Evolutionary conservation across 2,329 filamentous ascomycete genomes (phyloP).

Genomic region (Fusarium keratoplasticum): DNA sequence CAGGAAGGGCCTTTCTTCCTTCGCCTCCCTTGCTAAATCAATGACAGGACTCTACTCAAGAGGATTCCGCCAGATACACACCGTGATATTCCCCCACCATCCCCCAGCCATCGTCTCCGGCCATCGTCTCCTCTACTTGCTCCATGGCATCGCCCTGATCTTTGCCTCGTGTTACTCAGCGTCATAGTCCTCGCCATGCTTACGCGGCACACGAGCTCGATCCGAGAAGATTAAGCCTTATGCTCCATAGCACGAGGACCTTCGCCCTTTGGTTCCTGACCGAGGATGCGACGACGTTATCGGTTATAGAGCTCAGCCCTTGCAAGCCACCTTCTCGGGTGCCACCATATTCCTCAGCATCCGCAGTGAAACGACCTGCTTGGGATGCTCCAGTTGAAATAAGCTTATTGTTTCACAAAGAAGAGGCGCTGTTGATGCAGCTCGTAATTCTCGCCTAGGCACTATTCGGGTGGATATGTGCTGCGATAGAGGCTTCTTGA

Average conservation of each 20-base stretch:
- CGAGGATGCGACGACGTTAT: neutral
- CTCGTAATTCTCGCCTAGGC: neutral
- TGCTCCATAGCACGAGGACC: neutral
- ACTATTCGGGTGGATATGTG: neutral
- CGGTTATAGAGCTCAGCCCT: neutral
- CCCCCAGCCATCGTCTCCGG: too few species aligned
- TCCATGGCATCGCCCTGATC: neutral
- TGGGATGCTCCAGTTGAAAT: neutral
- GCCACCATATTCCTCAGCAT: neutral
- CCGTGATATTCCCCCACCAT: too few species aligned
- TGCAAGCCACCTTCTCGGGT: neutral
- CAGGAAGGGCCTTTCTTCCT: too few species aligned
- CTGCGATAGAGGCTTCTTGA: neutral
- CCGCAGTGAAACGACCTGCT: too few species aligned
- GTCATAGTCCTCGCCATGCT: neutral
- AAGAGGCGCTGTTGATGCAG: neutral
- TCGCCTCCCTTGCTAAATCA: too few species aligned
- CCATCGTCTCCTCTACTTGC: too few species aligned
- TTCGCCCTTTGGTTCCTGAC: neutral
- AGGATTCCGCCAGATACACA: neutral
- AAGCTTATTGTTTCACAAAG: neutral
- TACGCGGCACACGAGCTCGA: neutral
- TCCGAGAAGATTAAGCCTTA: neutral
- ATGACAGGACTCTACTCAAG: neutral
- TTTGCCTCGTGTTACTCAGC: neutral